Evolutionary conservation across 2,329 filamentous ascomycete species (phyloP).

Genomic region (Apiospora sp.): DNA sequence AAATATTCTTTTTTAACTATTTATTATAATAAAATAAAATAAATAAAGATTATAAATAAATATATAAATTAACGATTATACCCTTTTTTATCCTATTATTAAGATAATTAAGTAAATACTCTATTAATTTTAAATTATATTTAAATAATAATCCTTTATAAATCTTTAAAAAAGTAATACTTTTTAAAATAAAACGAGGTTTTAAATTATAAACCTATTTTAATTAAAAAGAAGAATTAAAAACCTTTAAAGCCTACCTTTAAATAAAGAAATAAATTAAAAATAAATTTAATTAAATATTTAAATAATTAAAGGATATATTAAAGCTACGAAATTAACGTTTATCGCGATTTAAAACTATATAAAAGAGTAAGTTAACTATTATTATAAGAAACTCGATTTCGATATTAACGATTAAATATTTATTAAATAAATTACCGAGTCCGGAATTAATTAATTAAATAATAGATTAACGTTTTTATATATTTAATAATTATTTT

Average conservation of each 20-base stretch:
- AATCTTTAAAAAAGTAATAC: background rate
- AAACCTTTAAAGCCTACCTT: no score
- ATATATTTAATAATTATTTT: no score
- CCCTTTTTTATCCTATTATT: background rate
- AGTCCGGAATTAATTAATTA: background rate
- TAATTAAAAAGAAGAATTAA: no score
- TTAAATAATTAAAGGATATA: background rate
- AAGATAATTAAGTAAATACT: no score
- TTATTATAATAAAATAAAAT: slow-evolving; percentile 27
- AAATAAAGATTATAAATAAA: slow-evolving; percentile 27
- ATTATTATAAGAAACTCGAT: background rate
- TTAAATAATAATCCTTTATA: background rate
- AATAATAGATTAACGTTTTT: slow-evolving; percentile 28
- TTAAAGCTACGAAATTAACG: slow-evolving; percentile 19
- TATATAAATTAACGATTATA: slow-evolving; percentile 26
- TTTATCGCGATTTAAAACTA: slow-evolving; percentile 26
- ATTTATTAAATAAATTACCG: no score
- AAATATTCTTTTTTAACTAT: background rate
- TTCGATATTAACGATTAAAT: background rate
- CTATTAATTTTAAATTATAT: no score
- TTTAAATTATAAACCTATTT: no score
- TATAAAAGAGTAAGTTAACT: slow-evolving; percentile 26
- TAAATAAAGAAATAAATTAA: background rate
- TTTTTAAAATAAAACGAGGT: no score
- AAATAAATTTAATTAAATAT: background rate